phyloP scores from a whole-genome alignment of 805 yeast genomes.

The Candida quercuum region DNA sequence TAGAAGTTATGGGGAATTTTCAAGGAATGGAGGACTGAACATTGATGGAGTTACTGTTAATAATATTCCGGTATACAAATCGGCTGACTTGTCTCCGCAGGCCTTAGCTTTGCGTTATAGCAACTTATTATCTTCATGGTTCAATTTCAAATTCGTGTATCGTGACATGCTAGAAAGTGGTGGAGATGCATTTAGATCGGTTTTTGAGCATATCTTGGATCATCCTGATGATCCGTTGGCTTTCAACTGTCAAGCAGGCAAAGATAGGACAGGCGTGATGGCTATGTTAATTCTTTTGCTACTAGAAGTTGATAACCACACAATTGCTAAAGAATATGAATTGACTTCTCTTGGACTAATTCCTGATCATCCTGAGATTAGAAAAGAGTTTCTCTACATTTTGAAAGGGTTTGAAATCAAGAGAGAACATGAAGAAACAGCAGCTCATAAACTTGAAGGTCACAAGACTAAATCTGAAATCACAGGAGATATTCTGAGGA shows the following conservation, averaged over 20 bases:
- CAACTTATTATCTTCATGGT: conserved; percentile 51
- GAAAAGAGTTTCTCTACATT: conserved; percentile 19
- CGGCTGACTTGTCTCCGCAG: conserved; percentile 57
- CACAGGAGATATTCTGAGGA: too few relatives aligned
- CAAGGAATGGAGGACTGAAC: conserved; percentile 37
- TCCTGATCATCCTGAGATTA: conserved; percentile 33
- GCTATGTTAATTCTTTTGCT: conserved; percentile 61
- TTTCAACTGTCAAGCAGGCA: conserved; percentile 82
- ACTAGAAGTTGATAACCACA: conserved; percentile 59
- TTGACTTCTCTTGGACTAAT: conserved; percentile 60
- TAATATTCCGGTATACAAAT: conserved; percentile 52
- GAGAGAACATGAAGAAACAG: conserved; percentile 2
- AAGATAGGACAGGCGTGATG: conserved; percentile 77
- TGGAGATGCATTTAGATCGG: conserved; percentile 36
- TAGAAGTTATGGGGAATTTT: conserved; percentile 54
- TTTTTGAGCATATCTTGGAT: conserved; percentile 55
- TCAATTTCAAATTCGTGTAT: conserved; percentile 60
- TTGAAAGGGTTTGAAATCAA: conserved; percentile 6
- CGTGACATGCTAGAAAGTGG: conserved; percentile 51
- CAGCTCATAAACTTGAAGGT: too few relatives aligned
- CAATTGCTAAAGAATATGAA: conserved; percentile 72
- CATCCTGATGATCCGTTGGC: conserved; percentile 45
- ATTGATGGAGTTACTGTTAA: conserved; percentile 41
- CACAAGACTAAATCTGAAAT: too few relatives aligned
- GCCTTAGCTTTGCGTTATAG: conserved; percentile 52